Percentiles rank a stretch among this genome's conserved stretches.
phyloP scores from a whole-genome alignment of 164 flowering plant species.

The Piper longum region DNA sequence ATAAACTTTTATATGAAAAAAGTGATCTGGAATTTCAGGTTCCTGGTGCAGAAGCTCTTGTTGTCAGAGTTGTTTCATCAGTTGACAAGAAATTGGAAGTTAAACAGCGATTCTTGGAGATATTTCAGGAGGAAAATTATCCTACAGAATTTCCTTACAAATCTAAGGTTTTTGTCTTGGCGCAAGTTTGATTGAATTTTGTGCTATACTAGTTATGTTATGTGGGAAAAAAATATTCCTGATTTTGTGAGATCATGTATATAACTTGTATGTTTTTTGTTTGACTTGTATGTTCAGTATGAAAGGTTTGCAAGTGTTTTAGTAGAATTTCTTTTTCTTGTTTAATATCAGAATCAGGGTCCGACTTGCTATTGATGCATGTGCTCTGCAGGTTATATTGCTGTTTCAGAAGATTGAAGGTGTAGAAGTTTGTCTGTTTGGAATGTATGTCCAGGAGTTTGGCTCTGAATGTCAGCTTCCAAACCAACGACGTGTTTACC shows the following conservation, averaged over 20 bases:
- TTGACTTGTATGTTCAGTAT: no score
- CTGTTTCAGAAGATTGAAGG: constrained; percentile 98
- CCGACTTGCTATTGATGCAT: background rate
- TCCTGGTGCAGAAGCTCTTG: constrained; percentile 9
- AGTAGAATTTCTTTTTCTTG: background rate
- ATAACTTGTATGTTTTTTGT: no score
- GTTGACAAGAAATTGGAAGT: constrained; percentile 14
- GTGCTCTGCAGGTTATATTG: constrained; percentile 53
- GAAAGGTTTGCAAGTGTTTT: no score
- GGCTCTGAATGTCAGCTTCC: constrained; percentile 84
- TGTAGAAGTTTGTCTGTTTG: constrained; percentile 97
- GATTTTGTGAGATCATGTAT: no score
- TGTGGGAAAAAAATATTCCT: no score
- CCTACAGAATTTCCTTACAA: constrained; percentile 12
- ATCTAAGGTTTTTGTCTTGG: constrained; percentile 8
- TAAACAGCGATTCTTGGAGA: constrained; percentile 7
- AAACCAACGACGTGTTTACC: constrained; percentile 92
- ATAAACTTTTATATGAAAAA: background rate
- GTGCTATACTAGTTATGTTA: no score
- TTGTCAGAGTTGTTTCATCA: constrained; percentile 14
- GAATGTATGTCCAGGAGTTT: constrained; percentile 99
- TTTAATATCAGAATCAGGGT: no score
- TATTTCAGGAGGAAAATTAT: constrained; percentile 7
- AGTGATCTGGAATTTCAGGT: constrained; percentile 5
- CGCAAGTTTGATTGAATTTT: background rate